Evolutionary conservation across 1,139 yeast genomes (phyloP).

Genomic region (Candida buenavistaensis): DNA sequence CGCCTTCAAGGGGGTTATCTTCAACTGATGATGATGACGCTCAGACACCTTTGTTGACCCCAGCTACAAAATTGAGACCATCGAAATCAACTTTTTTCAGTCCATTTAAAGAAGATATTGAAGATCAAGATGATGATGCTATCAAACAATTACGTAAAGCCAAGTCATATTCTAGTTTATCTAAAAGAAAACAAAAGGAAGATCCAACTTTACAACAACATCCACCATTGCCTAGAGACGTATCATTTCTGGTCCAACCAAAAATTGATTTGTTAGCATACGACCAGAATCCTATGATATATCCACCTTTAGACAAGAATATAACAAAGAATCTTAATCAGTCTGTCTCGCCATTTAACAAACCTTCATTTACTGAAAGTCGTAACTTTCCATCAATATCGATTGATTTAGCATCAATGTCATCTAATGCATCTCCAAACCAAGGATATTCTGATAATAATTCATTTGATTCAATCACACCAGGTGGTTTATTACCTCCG

Average conservation of each 20-base stretch:
- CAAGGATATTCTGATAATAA: neutral
- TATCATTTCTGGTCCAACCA: no score
- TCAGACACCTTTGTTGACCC: slow-evolving; percentile 36
- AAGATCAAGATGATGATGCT: slow-evolving; percentile 47
- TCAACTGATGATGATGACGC: slow-evolving; percentile 34
- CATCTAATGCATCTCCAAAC: slow-evolving; percentile 11
- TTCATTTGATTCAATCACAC: slow-evolving; percentile 5
- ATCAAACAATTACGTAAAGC: slow-evolving; percentile 43
- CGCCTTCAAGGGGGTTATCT: slow-evolving; percentile 42
- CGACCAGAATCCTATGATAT: slow-evolving; percentile 14
- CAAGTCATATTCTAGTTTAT: slow-evolving; percentile 28
- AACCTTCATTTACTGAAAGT: slow-evolving; percentile 22
- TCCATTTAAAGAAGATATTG: slow-evolving; percentile 12
- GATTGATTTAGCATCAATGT: slow-evolving; percentile 35
- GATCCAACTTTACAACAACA: neutral
- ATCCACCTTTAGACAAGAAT: slow-evolving; percentile 10
- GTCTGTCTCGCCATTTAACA: slow-evolving; percentile 24
- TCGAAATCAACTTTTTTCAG: slow-evolving; percentile 14
- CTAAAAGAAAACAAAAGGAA: slow-evolving; percentile 4
- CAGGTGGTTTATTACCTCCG: slow-evolving; percentile 25
- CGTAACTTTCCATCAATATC: slow-evolving; percentile 28
- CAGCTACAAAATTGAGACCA: slow-evolving; percentile 14
- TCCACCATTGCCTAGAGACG: neutral
- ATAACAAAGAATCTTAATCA: slow-evolving; percentile 15
- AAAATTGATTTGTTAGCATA: slow-evolving; percentile 32